Evolutionary conservation across 202 grass and related monocot genomes (phyloP).

Genomic region (Zizania palustris): DNA sequence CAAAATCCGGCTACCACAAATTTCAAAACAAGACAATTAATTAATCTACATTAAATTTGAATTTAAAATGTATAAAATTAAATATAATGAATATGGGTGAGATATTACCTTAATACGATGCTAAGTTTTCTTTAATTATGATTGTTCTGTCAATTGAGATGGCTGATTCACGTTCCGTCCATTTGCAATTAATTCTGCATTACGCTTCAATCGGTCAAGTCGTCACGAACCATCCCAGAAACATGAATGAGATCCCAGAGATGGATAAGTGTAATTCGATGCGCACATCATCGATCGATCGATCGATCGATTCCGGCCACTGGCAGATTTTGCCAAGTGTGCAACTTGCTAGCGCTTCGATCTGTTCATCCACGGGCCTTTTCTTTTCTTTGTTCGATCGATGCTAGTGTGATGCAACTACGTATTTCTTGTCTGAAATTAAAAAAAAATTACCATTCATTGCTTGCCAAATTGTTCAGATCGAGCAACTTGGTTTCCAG

Average conservation of each 20-base stretch:
- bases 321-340: not conserved
- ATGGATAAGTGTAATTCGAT: conserved; percentile 1
- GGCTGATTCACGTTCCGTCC: not conserved
- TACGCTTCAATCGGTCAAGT: conserved; percentile 2
- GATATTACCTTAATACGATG: too few species aligned
- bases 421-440: not conserved
- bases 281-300: too few species aligned
- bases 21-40: too few species aligned
- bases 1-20: too few species aligned
- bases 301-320: not conserved
- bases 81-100: too few species aligned
- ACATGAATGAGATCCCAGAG: not conserved
- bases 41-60: too few species aligned
- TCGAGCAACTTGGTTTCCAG: not conserved
- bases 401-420: not conserved
- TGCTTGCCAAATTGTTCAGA: not conserved
- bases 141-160: too few species aligned
- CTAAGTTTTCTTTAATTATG: too few species aligned
- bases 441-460: not conserved
- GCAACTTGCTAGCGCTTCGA: not conserved
- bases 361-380: not conserved
- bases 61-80: too few species aligned
- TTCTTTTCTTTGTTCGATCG: not conserved
- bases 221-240: not conserved
- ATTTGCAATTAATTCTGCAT: not conserved